Evolutionary conservation across 345 rosid genomes (phyloP).

Genomic region (Sonneratia caseolaris): DNA sequence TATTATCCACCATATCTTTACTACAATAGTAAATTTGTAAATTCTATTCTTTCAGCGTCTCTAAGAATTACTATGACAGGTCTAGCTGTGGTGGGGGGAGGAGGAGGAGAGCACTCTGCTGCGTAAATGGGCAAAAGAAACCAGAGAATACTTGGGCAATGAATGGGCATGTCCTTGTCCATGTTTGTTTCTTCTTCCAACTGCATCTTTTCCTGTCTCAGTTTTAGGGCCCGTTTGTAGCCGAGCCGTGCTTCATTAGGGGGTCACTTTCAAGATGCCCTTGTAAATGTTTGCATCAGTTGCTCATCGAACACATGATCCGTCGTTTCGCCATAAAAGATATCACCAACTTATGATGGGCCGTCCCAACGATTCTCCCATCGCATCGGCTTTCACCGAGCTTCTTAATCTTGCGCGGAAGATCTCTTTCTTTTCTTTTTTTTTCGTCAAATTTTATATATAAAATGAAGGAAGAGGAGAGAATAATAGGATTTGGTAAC

Average conservation of each 20-base stretch:
- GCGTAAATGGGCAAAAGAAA: no score
- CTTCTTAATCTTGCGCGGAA: background rate
- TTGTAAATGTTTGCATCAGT: constrained; percentile 9
- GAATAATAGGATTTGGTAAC: no score
- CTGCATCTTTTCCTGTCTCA: background rate
- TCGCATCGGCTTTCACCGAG: no score
- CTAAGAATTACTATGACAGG: no score
- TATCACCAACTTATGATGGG: background rate
- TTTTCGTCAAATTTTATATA: no score
- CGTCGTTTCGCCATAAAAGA: background rate
- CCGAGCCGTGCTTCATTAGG: constrained; percentile 22
- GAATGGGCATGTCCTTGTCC: background rate
- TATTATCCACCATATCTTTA: no score
- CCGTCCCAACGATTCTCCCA: background rate
- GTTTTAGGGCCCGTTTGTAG: background rate
- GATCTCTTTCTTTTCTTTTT: no score
- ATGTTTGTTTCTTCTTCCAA: background rate
- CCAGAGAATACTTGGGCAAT: background rate
- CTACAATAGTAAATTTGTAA: no score
- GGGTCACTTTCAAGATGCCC: constrained; percentile 18
- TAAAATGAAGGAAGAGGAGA: no score
- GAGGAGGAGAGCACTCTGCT: background rate
- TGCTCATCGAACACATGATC: background rate
- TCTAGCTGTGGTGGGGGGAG: no score
- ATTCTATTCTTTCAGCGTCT: no score